Evolutionary conservation across 2,329 filamentous ascomycete genomes (phyloP).

Genomic region (Botrytis aclada): DNA sequence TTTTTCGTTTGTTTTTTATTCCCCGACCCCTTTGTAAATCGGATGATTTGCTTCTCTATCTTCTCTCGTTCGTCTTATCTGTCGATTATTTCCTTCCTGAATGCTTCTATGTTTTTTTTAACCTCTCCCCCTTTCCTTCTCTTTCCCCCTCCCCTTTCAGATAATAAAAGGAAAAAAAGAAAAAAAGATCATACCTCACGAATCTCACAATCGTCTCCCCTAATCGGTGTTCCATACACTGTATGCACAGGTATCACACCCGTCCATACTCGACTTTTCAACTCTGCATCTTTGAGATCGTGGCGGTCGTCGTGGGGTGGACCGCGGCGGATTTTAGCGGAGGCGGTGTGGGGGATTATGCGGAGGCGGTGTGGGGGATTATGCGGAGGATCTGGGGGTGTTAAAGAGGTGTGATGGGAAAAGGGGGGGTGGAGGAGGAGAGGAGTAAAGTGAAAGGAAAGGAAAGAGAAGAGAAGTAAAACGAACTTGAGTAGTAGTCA

Average conservation of each 20-base stretch:
- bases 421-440: not conserved
- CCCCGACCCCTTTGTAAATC: too few relatives aligned
- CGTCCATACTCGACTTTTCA: conserved; percentile 50
- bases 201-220: conserved; percentile 27
- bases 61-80: too few relatives aligned
- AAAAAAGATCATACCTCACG: conserved; percentile 36
- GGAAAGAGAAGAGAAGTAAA: not conserved
- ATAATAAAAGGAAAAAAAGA: not conserved
- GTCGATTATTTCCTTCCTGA: too few relatives aligned
- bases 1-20: not conserved
- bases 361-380: conserved; percentile 62
- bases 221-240: conserved; percentile 47
- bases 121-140: conserved; percentile 45
- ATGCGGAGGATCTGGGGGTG: conserved; percentile 59
- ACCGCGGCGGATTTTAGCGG: conserved; percentile 70
- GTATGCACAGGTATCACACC: conserved; percentile 62
- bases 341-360: conserved; percentile 66
- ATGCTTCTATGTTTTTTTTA: not conserved
- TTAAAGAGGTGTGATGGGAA: not conserved
- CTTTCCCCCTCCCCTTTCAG: not conserved
- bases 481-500: conserved; percentile 59
- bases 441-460: not conserved
- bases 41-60: too few relatives aligned
- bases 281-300: conserved; percentile 46
- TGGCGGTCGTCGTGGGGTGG: conserved; percentile 54